A percentile compares a stretch with the other conserved stretches of the same genome.
phyloP scores from a whole-genome alignment of 192 early-diverging fungal genomes.

The Spizellomyces sp. region DNA sequence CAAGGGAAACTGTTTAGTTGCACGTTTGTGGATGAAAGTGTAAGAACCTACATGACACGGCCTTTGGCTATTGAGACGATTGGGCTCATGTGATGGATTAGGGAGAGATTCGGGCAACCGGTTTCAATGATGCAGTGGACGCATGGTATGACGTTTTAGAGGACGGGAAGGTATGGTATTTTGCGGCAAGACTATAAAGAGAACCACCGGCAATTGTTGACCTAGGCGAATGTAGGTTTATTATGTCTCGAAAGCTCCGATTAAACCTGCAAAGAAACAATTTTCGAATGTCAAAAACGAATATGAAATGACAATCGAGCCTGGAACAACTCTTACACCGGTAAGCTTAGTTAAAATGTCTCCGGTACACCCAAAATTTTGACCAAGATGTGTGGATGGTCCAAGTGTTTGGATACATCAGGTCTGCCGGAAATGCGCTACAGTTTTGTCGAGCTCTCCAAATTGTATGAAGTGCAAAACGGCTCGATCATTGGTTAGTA shows the following conservation, averaged over 20 bases:
- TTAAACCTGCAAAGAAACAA: constrained; percentile 80
- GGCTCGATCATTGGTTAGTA: constrained; percentile 62
- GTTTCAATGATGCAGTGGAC: constrained; percentile 88
- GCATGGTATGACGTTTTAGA: constrained; percentile 76
- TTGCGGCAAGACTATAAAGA: not conserved
- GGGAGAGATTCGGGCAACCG: constrained; percentile 94
- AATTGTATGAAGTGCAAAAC: constrained; percentile 71
- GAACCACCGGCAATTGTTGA: not conserved
- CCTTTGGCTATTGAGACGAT: not conserved
- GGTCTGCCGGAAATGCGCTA: constrained; percentile 59
- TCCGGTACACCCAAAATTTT: not conserved
- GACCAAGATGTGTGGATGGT: not conserved
- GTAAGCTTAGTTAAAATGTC: constrained; percentile 39
- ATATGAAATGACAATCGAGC: constrained; percentile 88
- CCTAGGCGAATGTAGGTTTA: constrained; percentile 51
- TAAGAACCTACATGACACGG: constrained; percentile 41
- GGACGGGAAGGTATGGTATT: constrained; percentile 50
- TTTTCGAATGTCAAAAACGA: constrained; percentile 83
- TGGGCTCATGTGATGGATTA: constrained; percentile 29
- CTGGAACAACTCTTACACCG: constrained; percentile 62
- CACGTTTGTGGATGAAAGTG: constrained; percentile 83
- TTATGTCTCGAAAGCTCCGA: constrained; percentile 75
- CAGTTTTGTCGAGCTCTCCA: constrained; percentile 71
- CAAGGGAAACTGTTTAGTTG: constrained; percentile 88
- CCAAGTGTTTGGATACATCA: constrained; percentile 57